Evolutionary conservation across 805 yeast genomes (phyloP).

Genomic region (Naumovozyma baii): DNA sequence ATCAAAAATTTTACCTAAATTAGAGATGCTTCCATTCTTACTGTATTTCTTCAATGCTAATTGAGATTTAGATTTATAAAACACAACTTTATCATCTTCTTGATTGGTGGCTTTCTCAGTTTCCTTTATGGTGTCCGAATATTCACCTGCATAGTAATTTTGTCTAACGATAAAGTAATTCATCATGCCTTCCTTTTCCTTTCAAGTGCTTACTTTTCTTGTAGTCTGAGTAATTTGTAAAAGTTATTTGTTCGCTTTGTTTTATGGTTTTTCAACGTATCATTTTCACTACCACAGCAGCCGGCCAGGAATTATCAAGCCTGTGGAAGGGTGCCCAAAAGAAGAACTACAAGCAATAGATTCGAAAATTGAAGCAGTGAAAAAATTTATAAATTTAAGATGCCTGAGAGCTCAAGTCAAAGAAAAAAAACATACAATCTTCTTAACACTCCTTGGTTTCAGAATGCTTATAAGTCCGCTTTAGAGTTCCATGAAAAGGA

Average conservation of each 20-base stretch:
- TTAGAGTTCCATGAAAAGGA: conserved; percentile 43
- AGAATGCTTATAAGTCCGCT: conserved; percentile 36
- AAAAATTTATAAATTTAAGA: too few species aligned
- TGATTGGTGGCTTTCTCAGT: conserved; percentile 32
- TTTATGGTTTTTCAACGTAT: background rate
- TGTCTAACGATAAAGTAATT: conserved; percentile 49
- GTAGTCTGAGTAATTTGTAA: background rate
- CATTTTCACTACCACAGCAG: background rate
- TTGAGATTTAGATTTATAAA: conserved; percentile 30
- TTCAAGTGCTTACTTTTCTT: background rate
- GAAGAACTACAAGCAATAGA: background rate
- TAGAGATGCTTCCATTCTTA: conserved; percentile 2
- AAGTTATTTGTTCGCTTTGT: background rate
- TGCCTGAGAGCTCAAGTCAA: background rate
- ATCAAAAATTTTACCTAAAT: conserved; percentile 26
- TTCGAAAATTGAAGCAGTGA: too few species aligned
- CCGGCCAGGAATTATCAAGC: background rate
- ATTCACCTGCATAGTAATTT: conserved; percentile 54
- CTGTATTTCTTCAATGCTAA: conserved; percentile 23
- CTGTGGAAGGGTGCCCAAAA: background rate
- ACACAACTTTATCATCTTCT: conserved; percentile 20
- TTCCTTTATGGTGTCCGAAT: conserved; percentile 35
- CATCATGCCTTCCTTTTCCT: conserved; percentile 9
- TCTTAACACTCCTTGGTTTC: conserved; percentile 25
- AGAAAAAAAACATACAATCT: conserved; percentile 1